Evolutionary conservation across 2,329 filamentous ascomycete genomes (phyloP).

Genomic region (Tolypocladium tundrense): DNA sequence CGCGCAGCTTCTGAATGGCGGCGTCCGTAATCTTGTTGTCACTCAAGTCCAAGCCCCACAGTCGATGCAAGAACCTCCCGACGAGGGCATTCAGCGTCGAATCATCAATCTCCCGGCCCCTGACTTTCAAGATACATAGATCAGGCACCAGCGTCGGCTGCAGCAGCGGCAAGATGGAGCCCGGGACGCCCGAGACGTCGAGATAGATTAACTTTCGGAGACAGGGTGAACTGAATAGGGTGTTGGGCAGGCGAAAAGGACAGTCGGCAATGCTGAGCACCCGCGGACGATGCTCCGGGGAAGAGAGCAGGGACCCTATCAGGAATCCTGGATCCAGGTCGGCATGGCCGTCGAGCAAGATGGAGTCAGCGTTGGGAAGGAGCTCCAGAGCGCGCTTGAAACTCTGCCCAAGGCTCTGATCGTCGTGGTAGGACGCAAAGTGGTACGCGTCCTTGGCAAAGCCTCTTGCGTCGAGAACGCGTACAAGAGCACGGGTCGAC

Average conservation of each 20-base stretch:
- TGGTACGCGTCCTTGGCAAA: conserved; percentile 29
- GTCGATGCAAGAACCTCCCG: conserved; percentile 23
- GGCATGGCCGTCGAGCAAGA: conserved; percentile 37
- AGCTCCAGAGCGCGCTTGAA: conserved; percentile 26
- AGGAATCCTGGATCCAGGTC: conserved; percentile 32
- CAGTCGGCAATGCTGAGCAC: conserved; percentile 37
- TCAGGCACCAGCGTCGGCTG: conserved; percentile 27
- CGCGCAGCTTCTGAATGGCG: conserved; percentile 19
- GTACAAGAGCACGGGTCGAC: conserved; percentile 32
- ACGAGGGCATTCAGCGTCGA: conserved; percentile 15
- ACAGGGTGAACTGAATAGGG: conserved; percentile 26
- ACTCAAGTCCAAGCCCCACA: conserved; percentile 49
- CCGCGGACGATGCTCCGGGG: conserved; percentile 8
- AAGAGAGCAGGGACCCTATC: conserved; percentile 8
- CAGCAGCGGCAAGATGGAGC: conserved; percentile 28
- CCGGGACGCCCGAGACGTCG: conserved; percentile 39
- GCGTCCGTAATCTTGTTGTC: conserved; percentile 41
- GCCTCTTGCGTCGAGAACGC: conserved; percentile 35
- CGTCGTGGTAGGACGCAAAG: conserved; percentile 29
- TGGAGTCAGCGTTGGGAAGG: conserved; percentile 33
- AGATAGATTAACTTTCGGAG: conserved; percentile 37
- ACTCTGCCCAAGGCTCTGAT: conserved; percentile 22
- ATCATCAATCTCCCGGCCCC: conserved; percentile 36
- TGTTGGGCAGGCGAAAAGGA: conserved; percentile 25
- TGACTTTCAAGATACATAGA: conserved; percentile 42